These are phyloP conservation scores for Botryotinia globosa DNA, from an alignment of 2,329 filamentous ascomycete genomes.

Conservation along the genomic window DNA sequence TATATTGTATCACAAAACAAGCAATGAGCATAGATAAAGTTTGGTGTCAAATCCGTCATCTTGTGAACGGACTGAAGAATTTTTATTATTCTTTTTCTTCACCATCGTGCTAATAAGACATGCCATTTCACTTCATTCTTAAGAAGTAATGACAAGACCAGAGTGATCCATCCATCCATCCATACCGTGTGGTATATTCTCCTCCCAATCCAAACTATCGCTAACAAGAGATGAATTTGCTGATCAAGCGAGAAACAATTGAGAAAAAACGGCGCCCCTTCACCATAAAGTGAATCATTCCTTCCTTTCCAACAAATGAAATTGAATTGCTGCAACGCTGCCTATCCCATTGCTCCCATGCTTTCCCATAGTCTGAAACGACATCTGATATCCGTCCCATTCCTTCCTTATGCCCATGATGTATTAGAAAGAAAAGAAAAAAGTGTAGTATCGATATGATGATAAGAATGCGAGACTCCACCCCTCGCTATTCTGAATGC, in stretches of 20 bases:
- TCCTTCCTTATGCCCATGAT: conserved; percentile 23
- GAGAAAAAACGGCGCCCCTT: conserved; percentile 17
- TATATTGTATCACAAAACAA: neutral
- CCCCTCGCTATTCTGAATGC: conserved; percentile 21
- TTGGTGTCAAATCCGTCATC: conserved; percentile 10
- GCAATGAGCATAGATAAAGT: neutral
- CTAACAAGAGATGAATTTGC: conserved; percentile 4
- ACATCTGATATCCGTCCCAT: conserved; percentile 10
- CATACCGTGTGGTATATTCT: conserved; percentile 4
- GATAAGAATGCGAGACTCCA: neutral
- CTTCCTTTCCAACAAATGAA: conserved; percentile 18
- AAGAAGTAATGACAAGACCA: conserved; percentile 3
- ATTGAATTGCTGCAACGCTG: conserved; percentile 16
- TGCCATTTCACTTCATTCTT: neutral
- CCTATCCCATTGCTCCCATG: conserved; percentile 13
- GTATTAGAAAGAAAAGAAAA: conserved; percentile 24
- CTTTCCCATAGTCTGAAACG: conserved; percentile 14
- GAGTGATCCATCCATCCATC: conserved; percentile 7
- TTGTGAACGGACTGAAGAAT: conserved; percentile 7
- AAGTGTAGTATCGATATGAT: conserved; percentile 2
- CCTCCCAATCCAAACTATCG: conserved; percentile 5
- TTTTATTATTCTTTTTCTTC: neutral
- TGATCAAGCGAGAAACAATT: conserved; percentile 14
- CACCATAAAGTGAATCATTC: conserved; percentile 15
- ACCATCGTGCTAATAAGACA: neutral